Evolutionary conservation across 1,284 basidiomycete genomes (phyloP), one percentile per base, ranked within the genome.

Genomic region (Gastroboletus turbinatus): DNA sequence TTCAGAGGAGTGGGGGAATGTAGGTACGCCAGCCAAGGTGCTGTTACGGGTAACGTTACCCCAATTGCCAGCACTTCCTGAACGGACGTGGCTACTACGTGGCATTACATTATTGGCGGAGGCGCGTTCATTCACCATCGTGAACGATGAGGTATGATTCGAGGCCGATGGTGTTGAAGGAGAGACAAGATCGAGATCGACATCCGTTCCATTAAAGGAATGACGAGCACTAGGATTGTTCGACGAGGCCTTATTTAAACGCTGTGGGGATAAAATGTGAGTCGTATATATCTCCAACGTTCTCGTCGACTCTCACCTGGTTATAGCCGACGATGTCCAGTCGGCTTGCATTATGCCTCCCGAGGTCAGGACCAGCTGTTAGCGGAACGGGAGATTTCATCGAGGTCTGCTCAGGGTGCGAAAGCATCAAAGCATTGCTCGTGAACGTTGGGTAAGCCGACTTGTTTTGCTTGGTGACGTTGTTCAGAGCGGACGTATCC

Each of bases 11-110:
- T 82, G 78, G 17, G 82, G 77, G 61, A 82, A 87, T 16, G 84
- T 77, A 25, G 79, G 74, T 30, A 73, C 71, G 45, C 73, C 63
- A 43, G 79, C 70, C 56, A 83, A 76, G 66, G 80, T 79, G 65
- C 73, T 80, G 65, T 73, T 78, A 47, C 84, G 81, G 21, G 82
- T 70, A 61, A 87, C 76, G 63, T 73, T 80, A 44, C 77, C 84
- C 88, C 88, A 90, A 67, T 89, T 90, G 33, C 88, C 87, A 30
- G 85, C 84, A 69, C 88, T 90, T 49, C 88, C 88, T 38, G 87
- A 82, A 58, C 88, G 84, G 56, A 83, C 82, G 65, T 91, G 88
- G 69, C 88, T 87, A 32, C 76, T 75, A 53, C 86, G 82, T 23
- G 78, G 63, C 32, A 76, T 63, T 44, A 53, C 61, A 50, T 56